phyloP scores from a whole-genome alignment of 257 asterid species.

The Salvia rosmarinus region DNA sequence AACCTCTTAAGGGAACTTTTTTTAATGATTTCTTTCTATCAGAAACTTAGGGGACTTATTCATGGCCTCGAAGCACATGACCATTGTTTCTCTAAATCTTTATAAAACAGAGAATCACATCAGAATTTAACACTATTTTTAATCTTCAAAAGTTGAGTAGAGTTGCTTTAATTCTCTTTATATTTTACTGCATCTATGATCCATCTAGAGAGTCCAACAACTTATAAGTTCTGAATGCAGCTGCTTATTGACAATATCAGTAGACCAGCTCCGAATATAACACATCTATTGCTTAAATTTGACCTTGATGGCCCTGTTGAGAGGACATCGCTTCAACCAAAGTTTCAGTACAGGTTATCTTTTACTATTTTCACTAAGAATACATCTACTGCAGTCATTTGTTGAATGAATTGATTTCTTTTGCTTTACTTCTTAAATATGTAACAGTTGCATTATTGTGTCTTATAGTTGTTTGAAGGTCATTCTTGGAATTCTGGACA shows the following conservation, averaged over 20 bases:
- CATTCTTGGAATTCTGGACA: conserved; percentile 84
- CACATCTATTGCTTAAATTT: conserved; percentile 90
- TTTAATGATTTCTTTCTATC: background rate
- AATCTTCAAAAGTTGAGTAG: background rate
- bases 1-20: no score
- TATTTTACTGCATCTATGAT: conserved; percentile 23
- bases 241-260: conserved; percentile 81
- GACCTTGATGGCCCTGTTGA: conserved; percentile 81
- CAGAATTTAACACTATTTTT: conserved; percentile 2
- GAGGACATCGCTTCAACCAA: conserved; percentile 87
- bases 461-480: conserved; percentile 88
- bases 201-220: conserved; percentile 10
- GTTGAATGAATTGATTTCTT: conserved; percentile 27
- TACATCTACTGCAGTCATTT: conserved; percentile 12
- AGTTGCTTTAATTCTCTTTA: background rate
- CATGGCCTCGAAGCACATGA: background rate
- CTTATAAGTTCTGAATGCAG: conserved; percentile 53
- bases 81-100: background rate
- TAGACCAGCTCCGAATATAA: conserved; percentile 85
- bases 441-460: conserved; percentile 24
- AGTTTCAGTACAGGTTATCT: conserved; percentile 84
- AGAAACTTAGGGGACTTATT: background rate
- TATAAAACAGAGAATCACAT: background rate
- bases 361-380: background rate
- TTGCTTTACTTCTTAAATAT: conserved; percentile 20